Conservation (phyloP, 331 rosid species). For the Phaseolus coccineus region DNA sequence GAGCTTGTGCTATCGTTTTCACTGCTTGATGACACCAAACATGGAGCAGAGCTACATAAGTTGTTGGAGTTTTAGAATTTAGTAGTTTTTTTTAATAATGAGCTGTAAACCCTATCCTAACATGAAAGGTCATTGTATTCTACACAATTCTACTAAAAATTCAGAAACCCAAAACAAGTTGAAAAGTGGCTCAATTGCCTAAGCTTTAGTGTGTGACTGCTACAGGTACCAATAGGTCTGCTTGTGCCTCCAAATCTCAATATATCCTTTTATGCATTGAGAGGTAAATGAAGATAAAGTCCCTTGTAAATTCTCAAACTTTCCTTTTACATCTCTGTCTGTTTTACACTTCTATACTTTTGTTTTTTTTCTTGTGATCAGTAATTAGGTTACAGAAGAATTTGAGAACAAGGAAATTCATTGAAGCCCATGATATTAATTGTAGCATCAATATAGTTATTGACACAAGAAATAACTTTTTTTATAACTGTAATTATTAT, state of each 20-base stretch:
- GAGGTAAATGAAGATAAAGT: neutral
- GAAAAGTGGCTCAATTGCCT: constrained; percentile 21
- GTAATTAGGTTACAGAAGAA: neutral
- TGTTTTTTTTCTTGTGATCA: neutral
- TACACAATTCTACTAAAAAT: constrained; percentile 2
- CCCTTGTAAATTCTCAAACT: neutral
- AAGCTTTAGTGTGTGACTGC: constrained; percentile 2
- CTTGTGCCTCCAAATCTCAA: neutral
- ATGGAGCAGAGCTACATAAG: constrained; percentile 20
- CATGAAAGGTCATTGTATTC: constrained; percentile 35
- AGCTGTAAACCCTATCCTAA: constrained; percentile 1
- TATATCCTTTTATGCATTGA: neutral
- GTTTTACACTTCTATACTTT: neutral
- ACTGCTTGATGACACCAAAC: neutral
- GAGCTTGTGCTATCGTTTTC: neutral
- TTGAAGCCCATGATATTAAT: no score
- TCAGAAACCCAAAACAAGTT: constrained; percentile 29
- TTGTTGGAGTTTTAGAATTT: neutral
- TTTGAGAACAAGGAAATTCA: neutral
- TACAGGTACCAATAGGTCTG: neutral
- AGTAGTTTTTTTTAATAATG: constrained; percentile 14
- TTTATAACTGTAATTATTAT: no score
- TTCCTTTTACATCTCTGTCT: neutral
- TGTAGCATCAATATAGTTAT: no score
- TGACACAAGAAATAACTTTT: no score